Percentiles rank a stretch among this genome's conserved stretches.
phyloP scores from a whole-genome alignment of 2,329 filamentous ascomycete genomes.

The Nannizziopsis arthrosporioides region DNA sequence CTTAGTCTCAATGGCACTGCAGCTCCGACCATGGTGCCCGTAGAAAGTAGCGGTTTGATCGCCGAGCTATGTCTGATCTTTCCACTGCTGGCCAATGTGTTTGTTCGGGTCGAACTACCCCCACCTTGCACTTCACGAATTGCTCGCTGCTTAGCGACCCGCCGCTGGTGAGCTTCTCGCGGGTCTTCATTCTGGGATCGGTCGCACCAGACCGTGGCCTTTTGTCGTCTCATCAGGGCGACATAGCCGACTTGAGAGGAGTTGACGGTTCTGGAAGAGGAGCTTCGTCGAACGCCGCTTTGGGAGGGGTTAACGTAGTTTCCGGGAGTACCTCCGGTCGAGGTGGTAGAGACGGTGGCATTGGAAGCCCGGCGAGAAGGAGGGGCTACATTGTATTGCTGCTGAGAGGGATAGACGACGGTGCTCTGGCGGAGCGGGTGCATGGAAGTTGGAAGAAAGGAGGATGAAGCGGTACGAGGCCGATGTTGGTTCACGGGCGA shows the following conservation, averaged over 20 bases:
- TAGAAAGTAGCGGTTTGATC: slow-evolving; percentile 65
- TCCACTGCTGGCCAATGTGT: slow-evolving; percentile 53
- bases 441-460: slow-evolving; percentile 13
- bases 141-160: slow-evolving; percentile 76
- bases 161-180: slow-evolving; percentile 66
- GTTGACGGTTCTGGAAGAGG: slow-evolving; percentile 62
- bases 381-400: slow-evolving; percentile 7
- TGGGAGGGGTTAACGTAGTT: slow-evolving; percentile 21
- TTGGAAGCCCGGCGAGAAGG: slow-evolving; percentile 28
- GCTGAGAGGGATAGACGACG: slow-evolving; percentile 10
- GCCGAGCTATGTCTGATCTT: slow-evolving; percentile 87
- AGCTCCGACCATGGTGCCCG: slow-evolving; percentile 60
- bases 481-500: slow-evolving; percentile 11
- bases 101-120: slow-evolving; percentile 42
- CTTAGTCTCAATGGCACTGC: slow-evolving; percentile 85
- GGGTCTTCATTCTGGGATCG: slow-evolving; percentile 87
- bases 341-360: slow-evolving; percentile 33
- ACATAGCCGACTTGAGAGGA: slow-evolving; percentile 67
- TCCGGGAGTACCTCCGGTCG: slow-evolving; percentile 27
- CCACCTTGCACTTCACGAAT: slow-evolving; percentile 69
- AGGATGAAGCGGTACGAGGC: slow-evolving; percentile 13
- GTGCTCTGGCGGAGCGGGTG: slow-evolving; percentile 10
- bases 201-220: slow-evolving; percentile 97
- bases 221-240: slow-evolving; percentile 89
- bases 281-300: slow-evolving; percentile 54